Base-by-base conservation (phyloP, 495 filamentous ascomycete genomes). In the Neurospora sublineolata region DNA sequence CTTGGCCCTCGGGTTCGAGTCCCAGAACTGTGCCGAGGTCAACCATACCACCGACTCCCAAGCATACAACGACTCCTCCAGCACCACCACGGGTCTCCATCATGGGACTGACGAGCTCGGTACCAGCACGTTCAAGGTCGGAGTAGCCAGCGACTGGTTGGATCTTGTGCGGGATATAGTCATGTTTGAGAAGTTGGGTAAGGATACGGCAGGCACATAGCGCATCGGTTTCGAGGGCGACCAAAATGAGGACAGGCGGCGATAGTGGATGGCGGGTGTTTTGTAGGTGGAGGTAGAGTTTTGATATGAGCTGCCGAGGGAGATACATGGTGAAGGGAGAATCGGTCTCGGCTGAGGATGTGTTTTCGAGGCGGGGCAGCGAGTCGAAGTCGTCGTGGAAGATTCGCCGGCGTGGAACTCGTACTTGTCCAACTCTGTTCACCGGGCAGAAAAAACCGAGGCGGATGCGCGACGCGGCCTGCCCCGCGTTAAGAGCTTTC, bases 111-210 rank as follows among this genome's bases (percentile, higher is more conserved):
- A 97, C 88, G 68, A 95, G 84, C 73, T 93, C 89, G 78, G 88
- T 84, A 37, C 93, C 93, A 37, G 88, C 89, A 75, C 89, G 88
- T 76, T 91, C 84, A 42, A 99, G 89, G 77, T 98, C 95, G 73
- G 88, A 90, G 89, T 97, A 97, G 39, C 95, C 95, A 18, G 91
- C 87, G 41, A 99, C 90, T 5, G 96, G 95, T 75, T 97, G 92
- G 73, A 98, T 97, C 84, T 97, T 97, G 82, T 98, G 94, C n/a
- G 91, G 90, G 74, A 99, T 96, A 78, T 94, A 98, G 84, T 99
- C 95, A 84, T 93, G 91, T 84, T 94, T 97, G 68, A 99, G 85
- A 20, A 98, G 86, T 16, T 89, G 86, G 1, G 95, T 95, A 18
- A 99, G 87, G 70, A 99, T 98, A 69, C 94, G 93, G 77, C 93